phyloP scores from a whole-genome alignment of 139 green algal species.

The Mychonastes homosphaera region DNA sequence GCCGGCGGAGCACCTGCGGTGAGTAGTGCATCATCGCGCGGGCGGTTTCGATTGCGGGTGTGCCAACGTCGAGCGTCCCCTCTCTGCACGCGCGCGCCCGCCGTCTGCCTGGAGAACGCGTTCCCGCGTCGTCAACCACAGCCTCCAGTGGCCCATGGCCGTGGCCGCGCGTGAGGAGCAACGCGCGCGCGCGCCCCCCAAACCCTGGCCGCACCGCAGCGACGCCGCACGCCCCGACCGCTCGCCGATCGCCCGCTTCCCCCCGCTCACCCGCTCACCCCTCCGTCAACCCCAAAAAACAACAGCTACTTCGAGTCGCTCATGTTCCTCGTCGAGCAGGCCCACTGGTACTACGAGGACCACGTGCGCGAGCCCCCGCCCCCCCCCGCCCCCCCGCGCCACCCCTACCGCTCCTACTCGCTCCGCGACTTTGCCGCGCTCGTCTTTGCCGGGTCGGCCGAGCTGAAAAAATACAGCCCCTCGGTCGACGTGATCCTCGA shows the following conservation, averaged over 20 bases:
- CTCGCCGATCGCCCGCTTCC: not conserved
- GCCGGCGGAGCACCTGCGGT: conserved; percentile 64
- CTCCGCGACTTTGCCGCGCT: conserved; percentile 63
- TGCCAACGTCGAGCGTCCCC: not conserved
- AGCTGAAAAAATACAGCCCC: conserved; percentile 44
- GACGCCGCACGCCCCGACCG: not conserved
- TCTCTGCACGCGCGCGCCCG: not conserved
- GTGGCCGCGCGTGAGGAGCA: not conserved
- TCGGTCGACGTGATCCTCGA: conserved; percentile 61
- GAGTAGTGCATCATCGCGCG: too few relatives aligned
- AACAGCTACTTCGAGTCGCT: conserved; percentile 78
- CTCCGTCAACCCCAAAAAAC: too few relatives aligned
- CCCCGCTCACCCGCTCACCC: not conserved
- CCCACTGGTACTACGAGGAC: conserved; percentile 93
- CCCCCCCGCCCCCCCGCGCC: too few relatives aligned
- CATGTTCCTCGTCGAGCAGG: conserved; percentile 87
- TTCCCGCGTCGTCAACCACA: not conserved
- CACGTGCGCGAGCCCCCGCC: conserved; percentile 16
- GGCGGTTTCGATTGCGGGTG: too few relatives aligned
- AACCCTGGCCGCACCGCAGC: too few relatives aligned
- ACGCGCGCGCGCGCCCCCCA: too few relatives aligned
- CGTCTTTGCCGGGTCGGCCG: conserved; percentile 58
- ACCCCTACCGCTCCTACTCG: not conserved
- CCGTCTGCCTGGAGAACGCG: conserved; percentile 1
- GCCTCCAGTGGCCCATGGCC: too few relatives aligned